These are phyloP conservation scores for Aureobasidium sp. DNA, from an alignment of 2,329 filamentous ascomycete genomes.

Conservation along the genomic window DNA sequence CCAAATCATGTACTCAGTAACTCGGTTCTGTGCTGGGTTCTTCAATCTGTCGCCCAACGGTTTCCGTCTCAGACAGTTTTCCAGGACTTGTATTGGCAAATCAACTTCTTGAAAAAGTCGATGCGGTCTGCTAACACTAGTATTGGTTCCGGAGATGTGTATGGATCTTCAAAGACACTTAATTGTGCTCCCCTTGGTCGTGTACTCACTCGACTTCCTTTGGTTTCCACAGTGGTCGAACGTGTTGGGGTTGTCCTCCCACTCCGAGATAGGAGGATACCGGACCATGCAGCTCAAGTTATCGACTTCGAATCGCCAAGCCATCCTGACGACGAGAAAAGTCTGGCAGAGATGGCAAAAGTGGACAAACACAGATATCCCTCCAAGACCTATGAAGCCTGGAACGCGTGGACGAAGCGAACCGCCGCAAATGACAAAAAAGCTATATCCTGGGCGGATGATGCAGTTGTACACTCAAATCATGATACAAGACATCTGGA, in stretches of 20 bases:
- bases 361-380: conserved; percentile 20
- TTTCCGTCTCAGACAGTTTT: conserved; percentile 18
- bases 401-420: background rate
- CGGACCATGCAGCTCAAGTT: background rate
- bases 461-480: background rate
- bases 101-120: conserved; percentile 15
- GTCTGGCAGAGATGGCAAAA: conserved; percentile 14
- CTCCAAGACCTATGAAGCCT: conserved; percentile 22
- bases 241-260: background rate
- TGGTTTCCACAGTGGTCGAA: background rate
- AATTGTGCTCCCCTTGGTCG: conserved; percentile 23
- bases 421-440: background rate
- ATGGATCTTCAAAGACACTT: conserved; percentile 16
- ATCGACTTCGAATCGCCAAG: conserved; percentile 19
- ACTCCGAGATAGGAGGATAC: background rate
- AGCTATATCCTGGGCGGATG: background rate
- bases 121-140: conserved; percentile 12
- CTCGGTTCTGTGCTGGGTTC: conserved; percentile 23
- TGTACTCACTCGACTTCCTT: conserved; percentile 13
- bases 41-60: conserved; percentile 18
- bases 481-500: background rate
- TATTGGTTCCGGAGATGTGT: conserved; percentile 26
- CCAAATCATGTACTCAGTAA: conserved; percentile 27
- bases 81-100: conserved; percentile 16
- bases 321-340: conserved; percentile 9